Base-by-base conservation (phyloP, 495 filamentous ascomycete species). In the Penicillium macrosclerotiorum region DNA sequence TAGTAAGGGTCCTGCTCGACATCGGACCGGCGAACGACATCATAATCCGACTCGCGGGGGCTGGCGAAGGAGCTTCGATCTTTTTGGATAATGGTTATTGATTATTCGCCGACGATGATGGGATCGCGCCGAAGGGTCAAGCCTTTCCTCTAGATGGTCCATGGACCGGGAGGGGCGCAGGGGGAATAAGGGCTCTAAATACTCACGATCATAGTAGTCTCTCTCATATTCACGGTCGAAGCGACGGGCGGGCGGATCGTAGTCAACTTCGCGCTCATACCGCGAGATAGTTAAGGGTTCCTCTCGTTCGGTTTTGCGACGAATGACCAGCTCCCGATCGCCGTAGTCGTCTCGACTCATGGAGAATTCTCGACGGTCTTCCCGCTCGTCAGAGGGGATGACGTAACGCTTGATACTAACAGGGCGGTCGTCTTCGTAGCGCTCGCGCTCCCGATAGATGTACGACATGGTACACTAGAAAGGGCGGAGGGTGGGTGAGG, bases 31-130 rank as follows among this genome's bases (percentile, higher is more conserved):
- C 85, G 76, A 45, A 89, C 76, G 43, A 90, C 64, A 39, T 85
- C 84, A 54, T 81, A 86, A 4, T 79, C 75, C 34, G 83, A 79
- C 48, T 90, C 83, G 25, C 84, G 74, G 19, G 76, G 73, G 25
- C 76, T 78, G 29, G 86, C 57, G 38, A 90, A 80, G 45, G 89
- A 72, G 6, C 81, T 72, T 36, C 79, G 82, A n/a, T 83, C 81
- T 72, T 90, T 83, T 60, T 86, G 79, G 48, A 90, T 75, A 55
- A 90, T 2, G 8, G 12, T 85, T 68, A 91, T 80, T 58, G 79
- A 79, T 54, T 88, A 83, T 55, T 89, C 79, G 51, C 79, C 84
- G 63, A 90, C 85, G 55, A 89, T 71, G 52, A 86, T 82, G 32
- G 85, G 82, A 14, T 8, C 20, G 23, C 43, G 75, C 63, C 40